Evolutionary conservation across 306 rosid species (phyloP).

Genomic region (Crotalaria pallida): DNA sequence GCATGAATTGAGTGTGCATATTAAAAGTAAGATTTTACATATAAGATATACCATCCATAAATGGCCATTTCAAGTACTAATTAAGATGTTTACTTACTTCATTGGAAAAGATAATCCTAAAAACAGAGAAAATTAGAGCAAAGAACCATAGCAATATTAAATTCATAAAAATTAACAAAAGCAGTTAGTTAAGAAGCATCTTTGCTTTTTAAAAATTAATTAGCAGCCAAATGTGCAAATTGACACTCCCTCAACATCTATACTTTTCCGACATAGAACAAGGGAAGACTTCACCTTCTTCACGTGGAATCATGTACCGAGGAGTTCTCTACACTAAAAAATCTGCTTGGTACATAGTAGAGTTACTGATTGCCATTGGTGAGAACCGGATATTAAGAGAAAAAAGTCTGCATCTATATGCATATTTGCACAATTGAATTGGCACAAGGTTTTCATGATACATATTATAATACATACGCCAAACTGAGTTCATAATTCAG

Average conservation of each 20-base stretch:
- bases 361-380: conserved; percentile 51
- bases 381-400: conserved; percentile 45
- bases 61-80: conserved; percentile 48
- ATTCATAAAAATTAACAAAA: conserved; percentile 35
- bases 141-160: conserved; percentile 36
- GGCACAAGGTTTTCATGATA: neutral
- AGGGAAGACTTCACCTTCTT: conserved; percentile 75
- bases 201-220: conserved; percentile 33
- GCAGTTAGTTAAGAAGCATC: conserved; percentile 54
- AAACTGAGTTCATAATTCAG: neutral
- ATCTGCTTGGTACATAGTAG: conserved; percentile 64
- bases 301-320: conserved; percentile 64
- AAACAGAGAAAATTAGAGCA: conserved; percentile 64
- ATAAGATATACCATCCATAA: conserved; percentile 42
- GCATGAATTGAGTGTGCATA: conserved; percentile 25
- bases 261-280: conserved; percentile 77
- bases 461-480: neutral
- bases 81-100: conserved; percentile 46
- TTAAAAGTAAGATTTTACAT: conserved; percentile 18
- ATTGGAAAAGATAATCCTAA: conserved; percentile 60
- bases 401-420: neutral
- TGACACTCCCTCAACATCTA: conserved; percentile 49
- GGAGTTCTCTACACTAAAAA: conserved; percentile 67
- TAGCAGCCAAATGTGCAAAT: conserved; percentile 33
- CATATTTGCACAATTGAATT: neutral